These are phyloP conservation scores for Podila horticola DNA, from an alignment of 192 early-diverging fungal genomes.

Conservation along the genomic window DNA sequence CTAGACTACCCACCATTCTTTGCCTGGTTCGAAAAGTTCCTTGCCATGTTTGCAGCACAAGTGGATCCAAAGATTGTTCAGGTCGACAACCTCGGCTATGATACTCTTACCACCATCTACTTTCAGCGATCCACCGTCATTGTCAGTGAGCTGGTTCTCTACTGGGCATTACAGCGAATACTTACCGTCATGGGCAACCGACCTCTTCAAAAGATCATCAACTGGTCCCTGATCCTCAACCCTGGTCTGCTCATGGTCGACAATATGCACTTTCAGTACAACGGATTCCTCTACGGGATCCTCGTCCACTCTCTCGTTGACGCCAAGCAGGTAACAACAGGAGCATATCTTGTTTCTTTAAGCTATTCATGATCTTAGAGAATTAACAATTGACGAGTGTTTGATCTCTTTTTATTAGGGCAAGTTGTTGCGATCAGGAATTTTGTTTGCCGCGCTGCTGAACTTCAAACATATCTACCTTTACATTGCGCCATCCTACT, in stretches of 20 bases:
- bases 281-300: conserved; percentile 92
- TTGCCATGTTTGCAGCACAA: conserved; percentile 67
- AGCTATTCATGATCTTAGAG: too few relatives aligned
- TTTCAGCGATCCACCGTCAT: conserved; percentile 91
- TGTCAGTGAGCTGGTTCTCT: conserved; percentile 82
- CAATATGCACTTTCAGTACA: conserved; percentile 98
- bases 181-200: conserved; percentile 45
- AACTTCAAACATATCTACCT: conserved; percentile 99
- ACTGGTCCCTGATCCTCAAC: conserved; percentile 69
- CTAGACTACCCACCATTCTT: conserved; percentile 99
- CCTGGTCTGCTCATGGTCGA: conserved; percentile 89
- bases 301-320: conserved; percentile 81
- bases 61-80: conserved; percentile 82
- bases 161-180: conserved; percentile 65
- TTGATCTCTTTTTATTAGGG: conserved; percentile 47
- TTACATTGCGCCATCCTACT: conserved; percentile 92
- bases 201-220: conserved; percentile 57
- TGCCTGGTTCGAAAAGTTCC: conserved; percentile 91
- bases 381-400: too few relatives aligned
- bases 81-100: conserved; percentile 74
- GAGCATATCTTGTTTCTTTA: too few relatives aligned
- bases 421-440: conserved; percentile 70
- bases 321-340: conserved; percentile 66
- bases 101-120: conserved; percentile 69
- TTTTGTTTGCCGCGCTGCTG: conserved; percentile 86